Base-by-base conservation (phyloP, 192 early-diverging fungal species). In the Mortierella claussenii region DNA sequence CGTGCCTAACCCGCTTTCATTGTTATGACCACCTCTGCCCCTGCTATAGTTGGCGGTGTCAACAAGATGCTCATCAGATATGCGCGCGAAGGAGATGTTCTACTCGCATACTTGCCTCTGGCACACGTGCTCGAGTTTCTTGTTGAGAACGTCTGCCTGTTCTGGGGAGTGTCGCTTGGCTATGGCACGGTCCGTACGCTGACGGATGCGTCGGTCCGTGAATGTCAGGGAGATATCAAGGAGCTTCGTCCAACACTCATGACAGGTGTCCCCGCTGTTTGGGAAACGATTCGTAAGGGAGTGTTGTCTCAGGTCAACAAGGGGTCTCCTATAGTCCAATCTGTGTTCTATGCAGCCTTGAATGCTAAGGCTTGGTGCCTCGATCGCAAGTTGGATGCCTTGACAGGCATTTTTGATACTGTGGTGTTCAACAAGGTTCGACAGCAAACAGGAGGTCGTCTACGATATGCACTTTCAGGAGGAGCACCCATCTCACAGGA, bases 101-200 rank as follows among this genome's bases (percentile, higher is more conserved):
- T 91, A 26, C 83, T 95, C 33, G 85, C 92, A 55, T 97, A 94
- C 61, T 75, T 97, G 48, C 95, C 95, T 17, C 80, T 94, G 30
- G 92, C 94, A 32, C 96, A 97, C 63, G 88, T 97, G 21, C 80
- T 96, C 42, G 94, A 95, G 76, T 93, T 96, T 62, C 76, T 88
- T 11, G 87, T 94, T 52, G 94, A 96, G 75, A 83, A 86, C 30
- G 65, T 80, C 33, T 85, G 84, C 60, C 45, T 92, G 52, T 90
- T 82, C 68, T 80, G 83, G 76, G 90, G 89, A 24, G 65, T 91
- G 17, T 68, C 85, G 9, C 80, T 90, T 32, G 88, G 88, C 21
- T 85, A 85, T 65, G 92, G 87, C 37, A 68, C 84, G 20, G 78
- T 88, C 33, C 87, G 89, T 55, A 92, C 92, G 15, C 79, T 94